These are phyloP conservation scores for Alliaria petiolata DNA, from an alignment of 345 rosid genomes.

Conservation along the genomic window DNA sequence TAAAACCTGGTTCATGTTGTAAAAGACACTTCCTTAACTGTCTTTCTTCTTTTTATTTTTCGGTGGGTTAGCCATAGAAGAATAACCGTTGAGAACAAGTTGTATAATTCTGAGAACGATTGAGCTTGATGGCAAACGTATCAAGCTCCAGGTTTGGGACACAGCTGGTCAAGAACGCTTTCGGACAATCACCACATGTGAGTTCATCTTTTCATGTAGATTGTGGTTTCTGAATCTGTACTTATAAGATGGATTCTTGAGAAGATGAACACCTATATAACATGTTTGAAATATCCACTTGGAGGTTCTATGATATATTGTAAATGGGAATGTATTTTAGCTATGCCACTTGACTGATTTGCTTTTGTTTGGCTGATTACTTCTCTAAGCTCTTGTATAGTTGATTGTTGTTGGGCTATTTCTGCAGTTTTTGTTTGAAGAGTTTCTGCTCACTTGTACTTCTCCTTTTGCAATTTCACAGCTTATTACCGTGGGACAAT, in stretches of 20 bases:
- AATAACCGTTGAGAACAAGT: too few relatives aligned
- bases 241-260: neutral
- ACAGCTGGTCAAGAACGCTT: constrained; percentile 98
- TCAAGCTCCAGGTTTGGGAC: constrained; percentile 95
- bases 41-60: neutral
- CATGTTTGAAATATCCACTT: neutral
- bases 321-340: neutral
- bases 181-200: constrained; percentile 80
- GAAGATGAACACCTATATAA: too few relatives aligned
- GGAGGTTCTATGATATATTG: neutral
- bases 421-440: neutral
- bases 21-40: neutral
- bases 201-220: constrained; percentile 7
- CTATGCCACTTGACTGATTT: neutral
- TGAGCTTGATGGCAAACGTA: constrained; percentile 90
- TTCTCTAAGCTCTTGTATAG: neutral
- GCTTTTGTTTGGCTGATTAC: neutral
- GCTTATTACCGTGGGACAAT: constrained; percentile 93
- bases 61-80: constrained; percentile 98
- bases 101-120: too few relatives aligned
- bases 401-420: neutral
- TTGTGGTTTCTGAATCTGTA: neutral
- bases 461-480: constrained; percentile 17
- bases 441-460: neutral
- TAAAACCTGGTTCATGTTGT: neutral